Evolutionary conservation across 2,329 filamentous ascomycete species (phyloP), one percentile per base, ranked within the genome.

Genomic region (Hymenoscyphus albidus): DNA sequence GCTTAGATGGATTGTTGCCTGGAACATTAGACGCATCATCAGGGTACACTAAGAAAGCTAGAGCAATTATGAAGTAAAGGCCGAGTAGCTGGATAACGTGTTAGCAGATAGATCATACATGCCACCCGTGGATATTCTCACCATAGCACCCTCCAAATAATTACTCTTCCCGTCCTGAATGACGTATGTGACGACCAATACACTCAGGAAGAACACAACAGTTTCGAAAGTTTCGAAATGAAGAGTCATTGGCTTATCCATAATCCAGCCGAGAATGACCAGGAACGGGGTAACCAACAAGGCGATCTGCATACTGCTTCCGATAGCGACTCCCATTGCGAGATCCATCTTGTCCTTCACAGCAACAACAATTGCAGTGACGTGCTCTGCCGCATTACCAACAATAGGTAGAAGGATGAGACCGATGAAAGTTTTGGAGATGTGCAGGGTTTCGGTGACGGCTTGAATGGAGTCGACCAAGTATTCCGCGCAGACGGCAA

Each of bases 111-210:
- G 13, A 16, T 22, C 27, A 14, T 12, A 18, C 3, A 16, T 32
- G 18, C 10, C 12, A 5, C 42, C 32, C 13, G 42, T 59, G 56
- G 18, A 51, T 51, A 10, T 51, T 22, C 69, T 65, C 60, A 70
- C 69, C 85, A 94, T 90, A 58, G 89, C 89, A 56, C 91, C 91
- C 76, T 94, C 91, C 27, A 94, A 84, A 71, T 93, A 94, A 77
- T 94, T 95, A 14, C 88, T 91, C 77, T 90, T 91, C 72, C 91
- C 91, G 73, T 94, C 91, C 74, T 91, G 88, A 55, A 93, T 88
- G 2, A 85, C 90, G 77, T 87, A 93, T 64, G 85, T 91, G 40
- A 92, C 89, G 39, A 93, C 88, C 54, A 93, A 77, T 1, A 91
- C 88, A 10, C 88, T 90, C 62, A 93, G 81, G 64, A 89, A 90